phyloP scores from a whole-genome alignment of 2,329 filamentous ascomycete genomes.

The Nothophaeocryptopus gaeumannii region DNA sequence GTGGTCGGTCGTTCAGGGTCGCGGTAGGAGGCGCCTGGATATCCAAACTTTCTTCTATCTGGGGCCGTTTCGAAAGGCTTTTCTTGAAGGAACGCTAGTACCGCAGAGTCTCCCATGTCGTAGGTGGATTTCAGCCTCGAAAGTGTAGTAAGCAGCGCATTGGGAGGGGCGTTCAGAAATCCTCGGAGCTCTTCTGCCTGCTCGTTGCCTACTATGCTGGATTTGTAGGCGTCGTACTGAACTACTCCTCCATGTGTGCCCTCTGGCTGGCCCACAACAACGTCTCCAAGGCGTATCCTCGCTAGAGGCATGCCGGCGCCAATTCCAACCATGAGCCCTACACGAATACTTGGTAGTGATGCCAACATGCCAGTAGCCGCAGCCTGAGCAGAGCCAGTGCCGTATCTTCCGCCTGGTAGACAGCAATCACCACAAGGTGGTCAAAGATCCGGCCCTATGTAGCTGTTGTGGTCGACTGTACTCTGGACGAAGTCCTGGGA shows the following conservation, averaged over 20 bases:
- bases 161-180: constrained; percentile 6
- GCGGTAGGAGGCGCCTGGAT: constrained; percentile 1
- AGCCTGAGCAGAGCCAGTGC: constrained; percentile 20
- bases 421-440: constrained; percentile 27
- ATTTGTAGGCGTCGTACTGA: constrained; percentile 30
- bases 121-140: neutral
- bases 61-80: neutral
- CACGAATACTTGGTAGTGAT: constrained; percentile 14
- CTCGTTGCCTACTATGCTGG: constrained; percentile 15
- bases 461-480: constrained; percentile 9
- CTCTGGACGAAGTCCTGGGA: constrained; percentile 1
- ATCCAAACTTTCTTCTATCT: neutral
- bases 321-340: constrained; percentile 26
- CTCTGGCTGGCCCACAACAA: constrained; percentile 22
- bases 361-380: constrained; percentile 21
- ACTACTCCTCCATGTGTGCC: constrained; percentile 23
- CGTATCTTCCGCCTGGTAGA: constrained; percentile 21
- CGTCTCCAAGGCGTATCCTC: constrained; percentile 29
- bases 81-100: neutral
- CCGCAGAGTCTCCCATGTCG: neutral
- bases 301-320: constrained; percentile 23
- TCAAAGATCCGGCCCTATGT: constrained; percentile 18
- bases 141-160: neutral
- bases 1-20: neutral
- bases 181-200: constrained; percentile 12